Conservation (phyloP, 192 early-diverging fungal species). For the Podila verticillata region DNA sequence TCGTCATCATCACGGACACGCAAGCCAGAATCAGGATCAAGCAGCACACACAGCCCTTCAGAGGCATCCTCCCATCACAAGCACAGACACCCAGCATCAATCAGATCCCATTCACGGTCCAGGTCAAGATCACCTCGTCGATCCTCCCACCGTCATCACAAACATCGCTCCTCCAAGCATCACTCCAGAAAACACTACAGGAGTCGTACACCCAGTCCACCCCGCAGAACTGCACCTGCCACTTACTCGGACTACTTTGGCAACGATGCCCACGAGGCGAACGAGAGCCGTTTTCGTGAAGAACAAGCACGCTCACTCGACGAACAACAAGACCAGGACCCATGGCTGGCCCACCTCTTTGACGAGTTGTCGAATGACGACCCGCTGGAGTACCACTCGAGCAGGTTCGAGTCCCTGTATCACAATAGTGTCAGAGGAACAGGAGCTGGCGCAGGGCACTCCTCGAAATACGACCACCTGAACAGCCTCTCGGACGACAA, state of each 20-base stretch:
- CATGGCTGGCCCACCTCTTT: constrained; percentile 21
- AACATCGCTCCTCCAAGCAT: neutral
- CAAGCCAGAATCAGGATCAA: neutral
- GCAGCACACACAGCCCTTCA: neutral
- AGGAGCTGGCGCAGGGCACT: neutral
- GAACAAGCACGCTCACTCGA: neutral
- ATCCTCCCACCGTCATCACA: neutral
- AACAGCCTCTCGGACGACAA: constrained; percentile 18
- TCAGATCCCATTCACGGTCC: constrained; percentile 9
- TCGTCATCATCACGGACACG: constrained; percentile 9
- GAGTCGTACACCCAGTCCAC: neutral
- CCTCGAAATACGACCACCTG: neutral
- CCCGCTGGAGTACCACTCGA: constrained; percentile 21
- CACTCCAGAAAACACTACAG: neutral
- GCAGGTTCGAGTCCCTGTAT: constrained; percentile 7
- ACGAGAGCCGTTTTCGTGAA: neutral
- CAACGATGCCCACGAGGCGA: neutral
- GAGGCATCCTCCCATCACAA: neutral
- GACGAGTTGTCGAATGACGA: constrained; percentile 29
- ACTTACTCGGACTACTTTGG: neutral
- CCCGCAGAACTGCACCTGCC: neutral
- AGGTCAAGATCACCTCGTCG: constrained; percentile 11
- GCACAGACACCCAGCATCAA: neutral
- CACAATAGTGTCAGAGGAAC: neutral
- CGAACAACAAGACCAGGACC: constrained; percentile 1